These are phyloP conservation scores for Heritiera littoralis DNA, from an alignment of 345 rosid genomes.

Conservation along the genomic window DNA sequence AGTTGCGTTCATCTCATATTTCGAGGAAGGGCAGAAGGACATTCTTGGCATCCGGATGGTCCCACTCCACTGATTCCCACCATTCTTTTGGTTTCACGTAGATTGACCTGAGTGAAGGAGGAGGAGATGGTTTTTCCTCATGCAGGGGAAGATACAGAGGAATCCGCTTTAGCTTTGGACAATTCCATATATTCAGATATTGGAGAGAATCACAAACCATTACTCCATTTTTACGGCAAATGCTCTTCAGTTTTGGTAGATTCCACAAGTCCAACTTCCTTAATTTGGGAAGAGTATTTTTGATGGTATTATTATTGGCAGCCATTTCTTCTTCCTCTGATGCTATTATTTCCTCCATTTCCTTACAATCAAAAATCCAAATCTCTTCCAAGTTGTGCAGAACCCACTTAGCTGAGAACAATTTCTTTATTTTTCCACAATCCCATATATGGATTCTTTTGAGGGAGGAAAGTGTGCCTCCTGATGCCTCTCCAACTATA, in stretches of 20 bases:
- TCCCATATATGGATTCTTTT: rapidly evolving
- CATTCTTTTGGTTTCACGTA: neutral
- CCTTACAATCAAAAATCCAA: too few species aligned
- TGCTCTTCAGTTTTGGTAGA: constrained; percentile 25
- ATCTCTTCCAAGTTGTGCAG: constrained; percentile 24
- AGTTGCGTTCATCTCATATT: too few species aligned
- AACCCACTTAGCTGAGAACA: constrained; percentile 7
- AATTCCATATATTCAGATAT: neutral
- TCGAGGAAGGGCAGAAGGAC: neutral
- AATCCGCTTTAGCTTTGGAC: constrained; percentile 24
- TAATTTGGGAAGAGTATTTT: neutral
- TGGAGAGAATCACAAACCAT: constrained; percentile 14
- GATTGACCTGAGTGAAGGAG: neutral
- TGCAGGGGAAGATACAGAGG: constrained; percentile 19
- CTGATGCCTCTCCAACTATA: neutral
- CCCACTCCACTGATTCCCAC: neutral
- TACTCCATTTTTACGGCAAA: neutral
- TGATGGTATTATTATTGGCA: too few species aligned
- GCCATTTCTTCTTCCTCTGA: neutral
- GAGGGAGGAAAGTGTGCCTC: neutral
- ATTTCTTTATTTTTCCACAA: constrained; percentile 25
- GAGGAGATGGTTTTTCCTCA: neutral
- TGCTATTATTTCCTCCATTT: constrained; percentile 34
- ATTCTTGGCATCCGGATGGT: neutral
- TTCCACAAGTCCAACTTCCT: neutral